A percentile compares a stretch with the other conserved stretches of the same genome.
Conservation (phyloP, 1,139 yeast species). For the Yamadazyma friedrichii region DNA sequence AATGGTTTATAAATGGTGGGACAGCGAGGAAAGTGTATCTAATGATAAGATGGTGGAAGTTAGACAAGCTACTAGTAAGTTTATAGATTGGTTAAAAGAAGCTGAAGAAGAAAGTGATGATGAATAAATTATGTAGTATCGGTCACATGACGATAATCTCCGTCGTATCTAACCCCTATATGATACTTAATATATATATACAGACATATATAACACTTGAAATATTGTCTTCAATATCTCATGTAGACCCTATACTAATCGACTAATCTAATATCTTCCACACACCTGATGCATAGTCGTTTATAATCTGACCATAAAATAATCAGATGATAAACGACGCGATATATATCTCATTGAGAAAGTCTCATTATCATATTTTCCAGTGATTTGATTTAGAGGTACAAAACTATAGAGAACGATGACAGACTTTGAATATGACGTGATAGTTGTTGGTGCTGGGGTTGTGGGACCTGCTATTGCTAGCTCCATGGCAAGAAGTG, state of each 20-base stretch:
- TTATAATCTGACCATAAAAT: slow-evolving; percentile 4
- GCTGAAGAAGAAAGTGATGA: slow-evolving; percentile 84
- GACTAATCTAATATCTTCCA: not conserved
- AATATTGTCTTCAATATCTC: no score
- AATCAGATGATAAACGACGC: slow-evolving; percentile 8
- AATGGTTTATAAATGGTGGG: slow-evolving; percentile 81
- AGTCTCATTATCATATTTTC: no score
- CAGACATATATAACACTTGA: no score
- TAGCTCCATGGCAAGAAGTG: slow-evolving; percentile 85
- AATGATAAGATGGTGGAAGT: slow-evolving; percentile 46
- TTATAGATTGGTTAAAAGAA: slow-evolving; percentile 82
- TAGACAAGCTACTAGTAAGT: slow-evolving; percentile 60
- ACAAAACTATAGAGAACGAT: no score
- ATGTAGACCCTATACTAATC: no score
- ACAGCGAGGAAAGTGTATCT: slow-evolving; percentile 37
- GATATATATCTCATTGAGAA: slow-evolving; percentile 4
- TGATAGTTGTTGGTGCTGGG: slow-evolving; percentile 87
- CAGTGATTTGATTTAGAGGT: no score
- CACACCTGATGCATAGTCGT: not conserved
- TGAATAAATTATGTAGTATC: not conserved
- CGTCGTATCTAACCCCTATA: no score
- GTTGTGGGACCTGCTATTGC: slow-evolving; percentile 95
- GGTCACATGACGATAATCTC: no score
- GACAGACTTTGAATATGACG: slow-evolving; percentile 42
- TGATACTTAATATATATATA: no score